Percentiles rank a stretch among this genome's conserved stretches.
These are phyloP conservation scores for Ascomycota sp. DNA, from an alignment of 2,329 filamentous ascomycete species.

Conservation along the genomic window DNA sequence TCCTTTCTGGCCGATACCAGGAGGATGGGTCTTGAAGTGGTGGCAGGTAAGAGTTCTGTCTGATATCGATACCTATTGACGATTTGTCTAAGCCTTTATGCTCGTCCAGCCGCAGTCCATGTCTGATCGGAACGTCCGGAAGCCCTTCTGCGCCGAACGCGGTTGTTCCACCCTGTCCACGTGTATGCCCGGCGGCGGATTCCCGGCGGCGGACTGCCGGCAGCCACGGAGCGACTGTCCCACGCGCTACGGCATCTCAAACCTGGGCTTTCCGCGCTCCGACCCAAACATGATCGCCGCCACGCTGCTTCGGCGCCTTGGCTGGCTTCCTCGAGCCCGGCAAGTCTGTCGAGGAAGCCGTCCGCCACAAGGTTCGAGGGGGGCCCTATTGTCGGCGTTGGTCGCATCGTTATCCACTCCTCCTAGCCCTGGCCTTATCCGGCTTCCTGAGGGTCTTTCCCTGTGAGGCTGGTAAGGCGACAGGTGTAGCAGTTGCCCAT, in stretches of 20 bases:
- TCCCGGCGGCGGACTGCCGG: too few relatives aligned
- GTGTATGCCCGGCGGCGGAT: constrained; percentile 56
- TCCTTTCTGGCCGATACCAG: constrained; percentile 48
- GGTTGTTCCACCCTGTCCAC: constrained; percentile 61
- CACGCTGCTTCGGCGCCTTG: constrained; percentile 70
- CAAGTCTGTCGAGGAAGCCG: constrained; percentile 70
- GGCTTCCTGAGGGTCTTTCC: too few relatives aligned
- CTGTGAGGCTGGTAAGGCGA: too few relatives aligned
- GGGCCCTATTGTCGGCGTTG: constrained; percentile 60
- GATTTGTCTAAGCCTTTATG: constrained; percentile 46
- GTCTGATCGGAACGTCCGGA: constrained; percentile 84
- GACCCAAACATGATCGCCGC: constrained; percentile 79
- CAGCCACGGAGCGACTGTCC: constrained; percentile 58
- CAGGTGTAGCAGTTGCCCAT: too few relatives aligned
- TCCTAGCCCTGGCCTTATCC: constrained; percentile 82
- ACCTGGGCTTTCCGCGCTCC: constrained; percentile 78
- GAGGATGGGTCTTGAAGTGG: constrained; percentile 35
- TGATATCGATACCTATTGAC: not conserved
- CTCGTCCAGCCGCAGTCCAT: constrained; percentile 78
- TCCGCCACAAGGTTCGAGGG: constrained; percentile 70
- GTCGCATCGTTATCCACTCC: constrained; percentile 61
- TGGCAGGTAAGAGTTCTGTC: constrained; percentile 29
- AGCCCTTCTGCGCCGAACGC: constrained; percentile 80
- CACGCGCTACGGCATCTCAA: constrained; percentile 70
- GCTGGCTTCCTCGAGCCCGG: constrained; percentile 74